Conservation (phyloP, 495 filamentous ascomycete species). For the Penicillium arizonense region DNA sequence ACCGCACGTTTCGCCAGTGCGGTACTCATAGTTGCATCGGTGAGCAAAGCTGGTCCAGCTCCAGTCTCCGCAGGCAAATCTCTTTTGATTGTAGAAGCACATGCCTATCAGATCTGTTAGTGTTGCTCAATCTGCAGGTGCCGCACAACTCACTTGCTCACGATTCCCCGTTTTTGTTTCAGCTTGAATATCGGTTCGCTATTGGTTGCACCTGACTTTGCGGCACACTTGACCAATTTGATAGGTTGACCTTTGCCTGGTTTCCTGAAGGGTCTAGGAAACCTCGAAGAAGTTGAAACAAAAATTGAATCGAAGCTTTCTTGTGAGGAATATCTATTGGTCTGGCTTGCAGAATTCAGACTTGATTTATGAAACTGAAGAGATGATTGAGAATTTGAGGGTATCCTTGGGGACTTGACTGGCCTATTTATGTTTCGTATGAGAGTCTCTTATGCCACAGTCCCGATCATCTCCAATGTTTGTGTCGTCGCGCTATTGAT, state of each 20-base stretch:
- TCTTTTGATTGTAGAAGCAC: conserved; percentile 60
- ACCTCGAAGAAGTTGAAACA: conserved; percentile 30
- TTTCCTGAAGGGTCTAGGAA: conserved; percentile 5
- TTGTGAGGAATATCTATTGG: conserved; percentile 24
- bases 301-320: conserved; percentile 18
- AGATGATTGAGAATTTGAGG: conserved; percentile 29
- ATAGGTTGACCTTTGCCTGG: conserved; percentile 36
- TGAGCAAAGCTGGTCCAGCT: conserved; percentile 94
- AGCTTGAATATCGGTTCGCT: conserved; percentile 25
- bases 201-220: conserved; percentile 32
- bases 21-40: conserved; percentile 95
- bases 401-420: conserved; percentile 28
- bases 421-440: conserved; percentile 49
- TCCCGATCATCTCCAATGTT: conserved; percentile 18
- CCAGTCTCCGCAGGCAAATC: conserved; percentile 77
- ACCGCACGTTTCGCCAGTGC: conserved; percentile 96
- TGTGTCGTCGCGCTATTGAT: conserved; percentile 34
- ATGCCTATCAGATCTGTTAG: conserved; percentile 47
- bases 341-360: conserved; percentile 14
- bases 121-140: conserved; percentile 14
- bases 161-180: conserved; percentile 35
- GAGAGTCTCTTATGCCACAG: conserved; percentile 26
- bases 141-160: conserved; percentile 37
- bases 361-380: conserved; percentile 35
- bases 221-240: conserved; percentile 32